These are phyloP conservation scores for Fraxinus angustifolia DNA, from an alignment of 305 asterid genomes.

Conservation along the genomic window DNA sequence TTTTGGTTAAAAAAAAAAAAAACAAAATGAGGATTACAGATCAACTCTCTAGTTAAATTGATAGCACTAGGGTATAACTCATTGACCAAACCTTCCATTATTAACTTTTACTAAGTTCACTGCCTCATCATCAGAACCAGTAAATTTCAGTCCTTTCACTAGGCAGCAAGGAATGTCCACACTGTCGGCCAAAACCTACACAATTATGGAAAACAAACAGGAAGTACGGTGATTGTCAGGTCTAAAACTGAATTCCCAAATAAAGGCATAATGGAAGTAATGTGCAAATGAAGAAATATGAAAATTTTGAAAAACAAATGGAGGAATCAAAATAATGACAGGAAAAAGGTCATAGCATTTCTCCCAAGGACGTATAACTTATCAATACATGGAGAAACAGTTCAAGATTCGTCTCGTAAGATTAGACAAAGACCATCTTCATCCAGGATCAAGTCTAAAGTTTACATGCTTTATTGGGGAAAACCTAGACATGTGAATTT, in stretches of 20 bases:
- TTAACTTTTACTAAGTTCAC: conserved; percentile 72
- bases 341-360: not conserved
- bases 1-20: conserved; percentile 5
- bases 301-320: not conserved
- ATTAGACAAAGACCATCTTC: not conserved
- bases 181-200: conserved; percentile 92
- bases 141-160: conserved; percentile 80
- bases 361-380: not conserved
- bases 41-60: conserved; percentile 8
- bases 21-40: not conserved
- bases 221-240: conserved; percentile 13
- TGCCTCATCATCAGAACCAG: conserved; percentile 90
- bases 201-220: conserved; percentile 25
- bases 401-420: not conserved
- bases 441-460: not conserved
- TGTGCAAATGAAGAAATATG: not conserved
- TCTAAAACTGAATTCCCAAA: not conserved
- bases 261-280: not conserved
- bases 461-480: not conserved
- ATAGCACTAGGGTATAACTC: conserved; percentile 16
- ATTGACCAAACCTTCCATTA: conserved; percentile 52
- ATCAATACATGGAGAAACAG: not conserved
- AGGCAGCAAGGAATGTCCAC: conserved; percentile 81
- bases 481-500: not conserved
- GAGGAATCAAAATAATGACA: not conserved